These are phyloP conservation scores for Cladophialophora carrionii DNA, from an alignment of 2,329 filamentous ascomycete species.

Conservation along the genomic window DNA sequence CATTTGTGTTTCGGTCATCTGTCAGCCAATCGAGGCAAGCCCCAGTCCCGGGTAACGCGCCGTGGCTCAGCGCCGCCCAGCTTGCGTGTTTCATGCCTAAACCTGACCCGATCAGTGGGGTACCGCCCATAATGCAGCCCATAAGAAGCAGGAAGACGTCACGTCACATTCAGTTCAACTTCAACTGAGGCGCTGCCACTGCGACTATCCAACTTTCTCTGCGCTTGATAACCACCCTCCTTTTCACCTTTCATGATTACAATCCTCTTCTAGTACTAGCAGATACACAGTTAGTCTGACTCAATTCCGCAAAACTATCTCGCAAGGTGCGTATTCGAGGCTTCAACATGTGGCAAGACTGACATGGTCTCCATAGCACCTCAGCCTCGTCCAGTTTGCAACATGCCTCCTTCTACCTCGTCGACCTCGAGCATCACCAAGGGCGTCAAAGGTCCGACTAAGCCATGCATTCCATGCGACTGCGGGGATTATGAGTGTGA, in stretches of 20 bases:
- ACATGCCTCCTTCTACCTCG: conserved; percentile 34
- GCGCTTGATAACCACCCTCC: background rate
- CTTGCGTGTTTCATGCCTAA: conserved; percentile 19
- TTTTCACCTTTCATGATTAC: background rate
- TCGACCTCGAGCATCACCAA: conserved; percentile 34
- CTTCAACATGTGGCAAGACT: background rate
- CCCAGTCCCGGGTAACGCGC: background rate
- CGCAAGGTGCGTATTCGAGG: background rate
- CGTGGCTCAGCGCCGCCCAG: conserved; percentile 7
- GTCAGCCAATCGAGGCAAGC: background rate
- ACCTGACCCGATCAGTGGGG: conserved; percentile 1
- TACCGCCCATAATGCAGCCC: background rate
- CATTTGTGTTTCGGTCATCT: conserved; percentile 5
- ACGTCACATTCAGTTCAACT: conserved; percentile 4
- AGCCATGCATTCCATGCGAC: conserved; percentile 35
- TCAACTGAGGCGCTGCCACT: background rate
- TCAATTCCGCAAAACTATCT: background rate
- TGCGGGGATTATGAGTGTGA: conserved; percentile 31
- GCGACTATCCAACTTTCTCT: background rate
- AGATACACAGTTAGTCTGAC: background rate
- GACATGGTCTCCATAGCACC: background rate
- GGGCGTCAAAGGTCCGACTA: conserved; percentile 33
- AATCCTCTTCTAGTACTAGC: background rate
- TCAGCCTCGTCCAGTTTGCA: background rate
- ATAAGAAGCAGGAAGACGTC: conserved; percentile 6